Conservation (phyloP, 2,329 filamentous ascomycete species). For the Verruconis gallopava region DNA sequence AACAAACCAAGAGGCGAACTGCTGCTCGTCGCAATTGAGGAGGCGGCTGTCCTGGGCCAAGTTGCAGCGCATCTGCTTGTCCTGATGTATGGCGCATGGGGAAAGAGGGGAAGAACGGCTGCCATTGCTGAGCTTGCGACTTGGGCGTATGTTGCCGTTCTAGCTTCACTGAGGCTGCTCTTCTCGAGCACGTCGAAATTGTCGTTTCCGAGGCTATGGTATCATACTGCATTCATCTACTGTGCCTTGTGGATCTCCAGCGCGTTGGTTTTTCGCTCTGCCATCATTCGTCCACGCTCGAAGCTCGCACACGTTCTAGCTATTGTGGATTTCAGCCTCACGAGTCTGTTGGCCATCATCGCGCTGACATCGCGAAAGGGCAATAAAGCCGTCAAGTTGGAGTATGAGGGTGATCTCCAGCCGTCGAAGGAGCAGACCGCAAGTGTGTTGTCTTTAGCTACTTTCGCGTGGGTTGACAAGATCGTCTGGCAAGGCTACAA, state of each 20-base stretch:
- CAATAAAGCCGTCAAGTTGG: slow-evolving; percentile 75
- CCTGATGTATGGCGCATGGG: slow-evolving; percentile 48
- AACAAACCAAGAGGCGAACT: slow-evolving; percentile 65
- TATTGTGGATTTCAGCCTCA: slow-evolving; percentile 62
- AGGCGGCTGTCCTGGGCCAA: slow-evolving; percentile 58
- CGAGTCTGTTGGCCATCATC: slow-evolving; percentile 60
- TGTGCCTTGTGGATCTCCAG: slow-evolving; percentile 67
- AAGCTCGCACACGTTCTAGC: slow-evolving; percentile 48
- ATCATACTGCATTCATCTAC: slow-evolving; percentile 82
- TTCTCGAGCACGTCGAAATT: slow-evolving; percentile 45
- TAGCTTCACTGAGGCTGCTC: slow-evolving; percentile 60
- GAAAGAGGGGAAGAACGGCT: slow-evolving; percentile 43
- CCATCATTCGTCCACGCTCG: slow-evolving; percentile 63
- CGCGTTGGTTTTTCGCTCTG: slow-evolving; percentile 70
- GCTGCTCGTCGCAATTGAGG: slow-evolving; percentile 58
- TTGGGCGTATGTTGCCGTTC: slow-evolving; percentile 69
- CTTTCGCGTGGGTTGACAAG: slow-evolving; percentile 81
- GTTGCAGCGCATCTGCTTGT: slow-evolving; percentile 55
- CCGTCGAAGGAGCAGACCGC: slow-evolving; percentile 79
- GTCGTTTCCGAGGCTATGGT: slow-evolving; percentile 70
- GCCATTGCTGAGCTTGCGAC: slow-evolving; percentile 54
- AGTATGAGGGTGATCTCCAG: slow-evolving; percentile 79
- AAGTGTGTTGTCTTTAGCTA: slow-evolving; percentile 75
- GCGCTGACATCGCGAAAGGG: slow-evolving; percentile 76
- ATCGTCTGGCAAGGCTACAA: slow-evolving; percentile 85